A percentile compares a stretch with the other conserved stretches of the same genome.
These are phyloP conservation scores for Evansstolkia leycettana DNA, from an alignment of 495 filamentous ascomycete genomes.

Conservation along the genomic window DNA sequence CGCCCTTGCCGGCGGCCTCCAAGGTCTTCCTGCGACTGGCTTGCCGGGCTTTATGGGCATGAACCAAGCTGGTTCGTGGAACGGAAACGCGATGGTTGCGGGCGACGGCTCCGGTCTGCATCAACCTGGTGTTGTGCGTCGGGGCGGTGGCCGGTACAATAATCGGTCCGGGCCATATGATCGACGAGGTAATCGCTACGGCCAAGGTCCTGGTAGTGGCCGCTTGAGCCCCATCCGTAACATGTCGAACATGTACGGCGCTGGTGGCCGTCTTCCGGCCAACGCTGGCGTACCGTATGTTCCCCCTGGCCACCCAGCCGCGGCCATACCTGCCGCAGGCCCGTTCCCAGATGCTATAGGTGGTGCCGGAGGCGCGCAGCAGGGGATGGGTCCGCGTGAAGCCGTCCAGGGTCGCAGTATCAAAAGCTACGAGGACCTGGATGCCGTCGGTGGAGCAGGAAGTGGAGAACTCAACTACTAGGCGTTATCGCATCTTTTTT, in stretches of 20 bases:
- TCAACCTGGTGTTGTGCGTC: constrained; percentile 47
- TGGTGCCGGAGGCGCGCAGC: constrained; percentile 43
- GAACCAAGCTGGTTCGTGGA: constrained; percentile 31
- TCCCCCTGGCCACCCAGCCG: constrained; percentile 30
- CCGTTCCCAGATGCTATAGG: constrained; percentile 35
- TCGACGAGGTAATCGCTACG: constrained; percentile 31
- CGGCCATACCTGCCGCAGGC: constrained; percentile 27
- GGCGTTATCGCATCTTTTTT: constrained; percentile 1
- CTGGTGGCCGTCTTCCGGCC: constrained; percentile 24
- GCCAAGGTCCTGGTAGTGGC: constrained; percentile 12
- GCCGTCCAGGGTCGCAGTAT: constrained; percentile 81
- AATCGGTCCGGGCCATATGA: constrained; percentile 48
- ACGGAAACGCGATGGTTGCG: constrained; percentile 28
- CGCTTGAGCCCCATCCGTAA: constrained; percentile 32
- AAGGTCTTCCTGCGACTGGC: constrained; percentile 12
- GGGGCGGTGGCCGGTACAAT: constrained; percentile 38
- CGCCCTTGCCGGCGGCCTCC: constrained; percentile 19
- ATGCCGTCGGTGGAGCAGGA: constrained; percentile 51
- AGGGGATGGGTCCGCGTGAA: constrained; percentile 67
- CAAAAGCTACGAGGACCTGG: constrained; percentile 94
- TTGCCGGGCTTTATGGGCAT: constrained; percentile 46
- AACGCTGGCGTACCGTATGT: constrained; percentile 23
- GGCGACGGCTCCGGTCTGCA: constrained; percentile 31
- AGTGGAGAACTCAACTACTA: constrained; percentile 53
- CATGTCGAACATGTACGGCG: constrained; percentile 22